Base-by-base conservation (phyloP, 2,329 filamentous ascomycete species). In the Mariannaea elegans region DNA sequence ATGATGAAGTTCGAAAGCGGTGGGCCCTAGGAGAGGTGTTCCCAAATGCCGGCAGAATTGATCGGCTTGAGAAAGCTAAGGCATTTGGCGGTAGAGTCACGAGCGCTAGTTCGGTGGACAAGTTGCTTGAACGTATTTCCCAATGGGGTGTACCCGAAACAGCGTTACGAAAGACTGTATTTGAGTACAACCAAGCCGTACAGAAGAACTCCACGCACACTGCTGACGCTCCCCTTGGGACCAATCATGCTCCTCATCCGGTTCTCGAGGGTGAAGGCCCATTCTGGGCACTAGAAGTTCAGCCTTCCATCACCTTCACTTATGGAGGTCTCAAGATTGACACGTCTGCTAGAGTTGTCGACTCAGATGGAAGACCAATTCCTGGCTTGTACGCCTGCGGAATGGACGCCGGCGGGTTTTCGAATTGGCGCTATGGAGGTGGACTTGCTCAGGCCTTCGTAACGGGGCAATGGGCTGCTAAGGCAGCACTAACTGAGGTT, bases 331-430 rank as follows among this genome's bases (percentile, higher is more conserved):
- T 63, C 4, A 61, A 51, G 38, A 61, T 63, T 14, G 52, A 61
- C 19, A 47, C 38, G 9, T 63, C 48, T 4, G 52, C 61, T 14
- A 16, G 45, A 8, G 61, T 61, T 2, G 13, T 19, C 2, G 61
- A 63, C 12, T 2, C 31, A 13, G 57, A 61, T 23, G 57, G 48
- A 14, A 50, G 52, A 32, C 23, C 27, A 10, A 29, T 63, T 29
- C 52, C 57, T 10, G 61, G 57, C 4, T 48, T 63, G 7, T 57
- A 39, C 19, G 52, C 48, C 3, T 63, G 61, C 13, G 61, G 61
- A 4, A 63, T 63, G 61, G 61, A 63, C 44, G 61, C 57, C 41
- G 57, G 61, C 7, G 61, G 61, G 2, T 63, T 63, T 21, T 63
- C 57, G 1, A 63, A 63, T 31, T 63, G 48, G 48, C 44, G 61